These are phyloP conservation scores for Fusarium guadeloupense DNA, from an alignment of 2,329 filamentous ascomycete genomes.

Conservation along the genomic window DNA sequence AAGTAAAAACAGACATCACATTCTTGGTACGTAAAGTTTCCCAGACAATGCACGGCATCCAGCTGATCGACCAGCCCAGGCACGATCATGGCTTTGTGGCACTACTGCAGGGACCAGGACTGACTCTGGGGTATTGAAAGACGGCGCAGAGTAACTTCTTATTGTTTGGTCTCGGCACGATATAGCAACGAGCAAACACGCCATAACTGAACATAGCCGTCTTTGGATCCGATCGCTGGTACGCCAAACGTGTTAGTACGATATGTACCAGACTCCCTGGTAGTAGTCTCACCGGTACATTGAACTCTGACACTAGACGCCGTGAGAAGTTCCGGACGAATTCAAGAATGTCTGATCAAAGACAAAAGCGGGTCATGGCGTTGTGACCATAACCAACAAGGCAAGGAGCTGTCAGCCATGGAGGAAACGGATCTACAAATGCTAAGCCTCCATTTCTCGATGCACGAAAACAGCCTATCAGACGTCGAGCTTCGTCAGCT, in stretches of 20 bases:
- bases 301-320: not conserved
- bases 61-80: not conserved
- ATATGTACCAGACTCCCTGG: not conserved
- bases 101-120: not conserved
- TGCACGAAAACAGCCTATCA: not conserved
- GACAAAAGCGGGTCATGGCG: constrained; percentile 14
- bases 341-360: not conserved
- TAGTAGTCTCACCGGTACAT: too few species aligned
- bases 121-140: not conserved
- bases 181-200: not conserved
- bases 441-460: not conserved
- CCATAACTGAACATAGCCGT: not conserved
- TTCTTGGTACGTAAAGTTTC: not conserved
- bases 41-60: not conserved
- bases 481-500: not conserved
- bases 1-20: not conserved
- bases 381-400: not conserved
- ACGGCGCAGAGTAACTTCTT: not conserved
- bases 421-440: not conserved
- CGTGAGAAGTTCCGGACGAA: not conserved
- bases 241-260: not conserved
- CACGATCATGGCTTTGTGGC: not conserved
- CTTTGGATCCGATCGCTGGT: not conserved
- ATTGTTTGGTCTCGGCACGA: not conserved
- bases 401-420: not conserved